A percentile compares a stretch with the other conserved stretches of the same genome.
Evolutionary conservation across 352 stramenopile genomes (phyloP).

Genomic region (Thalassiosira exigua): DNA sequence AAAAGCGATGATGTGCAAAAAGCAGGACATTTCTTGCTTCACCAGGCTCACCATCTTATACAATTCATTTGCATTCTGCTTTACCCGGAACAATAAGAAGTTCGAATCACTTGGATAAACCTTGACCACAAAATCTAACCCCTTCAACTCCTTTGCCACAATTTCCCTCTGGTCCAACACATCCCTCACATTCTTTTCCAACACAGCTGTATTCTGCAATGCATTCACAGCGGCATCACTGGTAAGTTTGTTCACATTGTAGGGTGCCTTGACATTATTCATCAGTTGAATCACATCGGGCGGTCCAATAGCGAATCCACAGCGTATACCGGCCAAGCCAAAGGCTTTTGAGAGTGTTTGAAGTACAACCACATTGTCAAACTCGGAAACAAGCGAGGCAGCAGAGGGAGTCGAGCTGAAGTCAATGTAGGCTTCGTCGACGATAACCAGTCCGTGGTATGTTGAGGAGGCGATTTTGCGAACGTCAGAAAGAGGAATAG

Average conservation of each 20-base stretch:
- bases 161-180: slow-evolving; percentile 86
- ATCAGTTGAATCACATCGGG: slow-evolving; percentile 95
- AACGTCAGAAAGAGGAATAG: slow-evolving; percentile 90
- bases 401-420: slow-evolving; percentile 87
- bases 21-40: slow-evolving; percentile 1
- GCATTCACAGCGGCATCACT: slow-evolving; percentile 86
- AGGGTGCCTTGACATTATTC: slow-evolving; percentile 99
- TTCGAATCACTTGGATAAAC: slow-evolving; percentile 96
- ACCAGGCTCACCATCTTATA: slow-evolving; percentile 87
- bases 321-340: slow-evolving; percentile 95
- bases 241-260: slow-evolving; percentile 98
- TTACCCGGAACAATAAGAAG: slow-evolving; percentile 96
- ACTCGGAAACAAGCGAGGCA: slow-evolving; percentile 88
- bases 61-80: slow-evolving; percentile 89
- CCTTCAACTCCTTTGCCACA: slow-evolving; percentile 88
- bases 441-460: slow-evolving; percentile 92
- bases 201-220: slow-evolving; percentile 63
- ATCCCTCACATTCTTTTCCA: slow-evolving; percentile 71
- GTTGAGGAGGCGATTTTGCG: slow-evolving; percentile 87
- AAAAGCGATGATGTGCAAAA: neutral
- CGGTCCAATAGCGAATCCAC: slow-evolving; percentile 89
- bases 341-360: slow-evolving; percentile 99
- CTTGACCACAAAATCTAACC: slow-evolving; percentile 91
- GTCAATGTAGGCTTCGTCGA: slow-evolving; percentile 99
- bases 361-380: slow-evolving; percentile 94